phyloP scores from a whole-genome alignment of 805 yeast species.

The Maudiozyma pseudohumilis region DNA sequence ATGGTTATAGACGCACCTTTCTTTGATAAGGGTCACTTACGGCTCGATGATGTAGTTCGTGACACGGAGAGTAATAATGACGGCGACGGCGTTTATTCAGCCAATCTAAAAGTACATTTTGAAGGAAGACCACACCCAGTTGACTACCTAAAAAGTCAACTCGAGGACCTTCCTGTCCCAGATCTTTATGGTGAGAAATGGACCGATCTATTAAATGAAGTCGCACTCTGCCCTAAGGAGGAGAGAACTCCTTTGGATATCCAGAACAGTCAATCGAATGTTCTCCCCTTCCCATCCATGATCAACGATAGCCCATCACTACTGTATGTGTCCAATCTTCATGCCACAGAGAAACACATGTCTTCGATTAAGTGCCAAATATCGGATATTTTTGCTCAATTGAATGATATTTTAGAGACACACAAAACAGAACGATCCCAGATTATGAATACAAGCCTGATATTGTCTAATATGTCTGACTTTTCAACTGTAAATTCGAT shows the following conservation, averaged over 20 bases:
- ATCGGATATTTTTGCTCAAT: slow-evolving; percentile 37
- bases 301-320: slow-evolving; percentile 6
- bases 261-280: background rate
- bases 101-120: slow-evolving; percentile 45
- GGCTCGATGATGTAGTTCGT: slow-evolving; percentile 32
- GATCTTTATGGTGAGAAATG: slow-evolving; percentile 16
- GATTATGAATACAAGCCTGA: slow-evolving; percentile 50
- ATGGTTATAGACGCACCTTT: slow-evolving; percentile 86
- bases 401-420: slow-evolving; percentile 29
- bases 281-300: too few species aligned
- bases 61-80: slow-evolving; percentile 34
- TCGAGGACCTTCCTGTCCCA: slow-evolving; percentile 32
- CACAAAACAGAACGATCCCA: slow-evolving; percentile 33
- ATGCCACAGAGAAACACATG: slow-evolving; percentile 17
- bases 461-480: slow-evolving; percentile 52
- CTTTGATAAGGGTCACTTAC: slow-evolving; percentile 46
- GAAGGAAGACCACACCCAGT: slow-evolving; percentile 30
- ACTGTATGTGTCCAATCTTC: slow-evolving; percentile 37
- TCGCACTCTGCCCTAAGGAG: background rate
- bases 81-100: slow-evolving; percentile 62
- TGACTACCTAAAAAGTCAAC: slow-evolving; percentile 11
- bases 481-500: slow-evolving; percentile 53
- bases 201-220: slow-evolving; percentile 10
- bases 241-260: too few species aligned
- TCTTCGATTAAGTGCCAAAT: slow-evolving; percentile 36